Evolutionary conservation across 2,329 filamentous ascomycete genomes (phyloP), one percentile per base, ranked within the genome.

Genomic region (Volutella citrinella): DNA sequence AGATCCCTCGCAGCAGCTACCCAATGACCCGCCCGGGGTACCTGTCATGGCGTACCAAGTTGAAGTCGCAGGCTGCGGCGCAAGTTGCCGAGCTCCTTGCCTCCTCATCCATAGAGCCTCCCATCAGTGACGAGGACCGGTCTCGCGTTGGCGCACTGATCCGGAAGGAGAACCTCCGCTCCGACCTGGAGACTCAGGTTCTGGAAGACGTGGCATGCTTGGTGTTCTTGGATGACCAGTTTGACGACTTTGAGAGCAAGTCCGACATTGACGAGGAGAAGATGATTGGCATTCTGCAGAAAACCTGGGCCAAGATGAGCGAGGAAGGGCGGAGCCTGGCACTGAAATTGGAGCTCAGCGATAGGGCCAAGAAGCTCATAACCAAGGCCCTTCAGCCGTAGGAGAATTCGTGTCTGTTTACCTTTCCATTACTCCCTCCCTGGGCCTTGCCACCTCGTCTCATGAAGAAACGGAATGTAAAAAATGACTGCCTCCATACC

Each of bases 171-270:
- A 79, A 80, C 35, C 63, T 94, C 48, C 73, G 71, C 54, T 56
- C 54, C 5, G 64, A 71, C 43, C 52, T 58, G 12, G 83, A 88
- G 58, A 80, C 82, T 34, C 84, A 91, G 67, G 72, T 78, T 7
- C 69, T 95, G 42, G 88, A 94, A 66, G 88, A 94, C 63, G 84
- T 88, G 27, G 88, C 88, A 4, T 94, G 87, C 56, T 64, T 95
- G 35, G 87, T 94, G 18, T 95, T 95, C 57, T 64, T 95, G 46
- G 87, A 93, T 56, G 87, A 91, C 56, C 85, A 93, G 56, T 84
- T 94, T 44, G 87, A 90, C 51, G 77, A 75, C 31, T 95, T 93
- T 61, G 83, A 87, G 68, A 71, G 60, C 47, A 70, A 74, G 55
- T 72, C 76, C 18, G 73, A 81, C 34, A 57, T 72, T 12, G 84